Percentiles rank a stretch among this genome's conserved stretches.
phyloP scores from a whole-genome alignment of 768 basidiomycete species.

The Amanita muscaria region DNA sequence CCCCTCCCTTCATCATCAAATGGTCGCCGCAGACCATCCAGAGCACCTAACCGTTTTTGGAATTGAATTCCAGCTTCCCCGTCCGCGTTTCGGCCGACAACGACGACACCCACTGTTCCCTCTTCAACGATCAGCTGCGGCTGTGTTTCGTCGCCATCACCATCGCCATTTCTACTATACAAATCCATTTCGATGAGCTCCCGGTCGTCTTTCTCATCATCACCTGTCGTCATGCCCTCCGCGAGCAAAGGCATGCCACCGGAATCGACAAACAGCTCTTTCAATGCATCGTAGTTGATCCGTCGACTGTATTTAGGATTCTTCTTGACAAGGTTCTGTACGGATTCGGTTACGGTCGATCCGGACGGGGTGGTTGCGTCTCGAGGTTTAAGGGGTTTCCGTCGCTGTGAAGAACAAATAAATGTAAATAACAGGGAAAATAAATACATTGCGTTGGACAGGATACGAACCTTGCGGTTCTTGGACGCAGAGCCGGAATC shows the following conservation, averaged over 20 bases:
- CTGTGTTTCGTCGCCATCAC: constrained; percentile 26
- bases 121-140: constrained; percentile 39
- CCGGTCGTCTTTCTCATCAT: constrained; percentile 38
- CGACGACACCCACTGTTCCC: constrained; percentile 24
- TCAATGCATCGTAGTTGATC: constrained; percentile 89
- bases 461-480: constrained; percentile 73
- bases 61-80: no score
- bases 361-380: constrained; percentile 68
- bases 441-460: constrained; percentile 24
- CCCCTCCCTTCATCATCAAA: constrained; percentile 27
- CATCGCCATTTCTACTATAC: constrained; percentile 34
- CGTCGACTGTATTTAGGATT: constrained; percentile 84
- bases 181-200: constrained; percentile 34
- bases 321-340: constrained; percentile 72
- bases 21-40: no score
- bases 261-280: constrained; percentile 60
- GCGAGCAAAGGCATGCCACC: constrained; percentile 22
- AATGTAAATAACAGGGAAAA: constrained; percentile 17
- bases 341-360: constrained; percentile 67
- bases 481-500: constrained; percentile 36
- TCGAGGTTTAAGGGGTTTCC: constrained; percentile 58
- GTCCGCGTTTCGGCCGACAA: constrained; percentile 17
- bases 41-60: no score
- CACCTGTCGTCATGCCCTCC: constrained; percentile 21
- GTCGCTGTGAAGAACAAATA: constrained; percentile 38